phyloP scores from a whole-genome alignment of 2,329 filamentous ascomycete species.

The Pseudogymnoascus sp. region DNA sequence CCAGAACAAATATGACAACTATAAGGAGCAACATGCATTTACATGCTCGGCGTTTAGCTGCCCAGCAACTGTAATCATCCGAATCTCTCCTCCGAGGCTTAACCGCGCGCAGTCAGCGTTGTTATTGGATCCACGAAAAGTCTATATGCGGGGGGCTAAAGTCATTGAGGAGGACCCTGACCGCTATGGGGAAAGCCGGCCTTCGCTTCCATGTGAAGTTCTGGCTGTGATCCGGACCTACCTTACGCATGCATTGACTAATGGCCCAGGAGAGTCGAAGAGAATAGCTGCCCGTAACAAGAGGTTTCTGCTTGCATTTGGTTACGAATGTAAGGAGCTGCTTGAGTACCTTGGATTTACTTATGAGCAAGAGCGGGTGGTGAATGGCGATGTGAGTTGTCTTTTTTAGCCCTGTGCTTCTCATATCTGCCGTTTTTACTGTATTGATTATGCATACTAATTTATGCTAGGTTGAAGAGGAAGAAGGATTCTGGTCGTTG shows the following conservation, averaged over 20 bases:
- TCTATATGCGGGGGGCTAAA: constrained; percentile 45
- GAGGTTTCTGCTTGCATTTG: constrained; percentile 55
- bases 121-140: constrained; percentile 43
- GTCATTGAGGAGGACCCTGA: constrained; percentile 40
- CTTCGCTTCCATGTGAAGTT: constrained; percentile 45
- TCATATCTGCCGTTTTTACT: neutral
- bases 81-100: constrained; percentile 45
- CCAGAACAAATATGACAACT: constrained; percentile 20
- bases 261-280: constrained; percentile 40
- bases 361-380: constrained; percentile 26
- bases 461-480: constrained; percentile 17
- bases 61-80: constrained; percentile 43
- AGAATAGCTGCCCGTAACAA: constrained; percentile 53
- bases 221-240: constrained; percentile 51
- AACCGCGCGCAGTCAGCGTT: constrained; percentile 38
- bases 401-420: neutral
- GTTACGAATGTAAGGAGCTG: constrained; percentile 50
- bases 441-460: neutral
- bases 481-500: constrained; percentile 26
- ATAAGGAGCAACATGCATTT: constrained; percentile 41
- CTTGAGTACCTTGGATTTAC: constrained; percentile 51
- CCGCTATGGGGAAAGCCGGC: constrained; percentile 40
- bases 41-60: constrained; percentile 52
- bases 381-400: constrained; percentile 31
- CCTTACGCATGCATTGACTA: constrained; percentile 45